Percentiles rank a stretch among this genome's conserved stretches.
Evolutionary conservation across 2,329 filamentous ascomycete genomes (phyloP).

Genomic region (Ophiostoma himal-ulmi): DNA sequence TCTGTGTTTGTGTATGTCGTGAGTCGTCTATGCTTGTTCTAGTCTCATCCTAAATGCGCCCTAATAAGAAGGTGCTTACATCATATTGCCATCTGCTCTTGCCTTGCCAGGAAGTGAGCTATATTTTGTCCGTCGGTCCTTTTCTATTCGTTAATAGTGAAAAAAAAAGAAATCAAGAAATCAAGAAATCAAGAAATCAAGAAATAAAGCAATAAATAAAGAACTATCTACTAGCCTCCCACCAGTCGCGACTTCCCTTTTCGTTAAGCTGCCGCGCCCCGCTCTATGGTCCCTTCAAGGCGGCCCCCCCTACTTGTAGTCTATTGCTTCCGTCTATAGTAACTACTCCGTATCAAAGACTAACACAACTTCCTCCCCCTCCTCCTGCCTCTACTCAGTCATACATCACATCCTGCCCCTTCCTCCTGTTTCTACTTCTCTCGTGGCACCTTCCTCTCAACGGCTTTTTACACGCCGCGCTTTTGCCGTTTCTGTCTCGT

Average conservation of each 20-base stretch:
- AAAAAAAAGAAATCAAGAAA: background rate
- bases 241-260: conserved; percentile 5
- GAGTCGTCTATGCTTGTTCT: no score
- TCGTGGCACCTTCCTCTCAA: background rate
- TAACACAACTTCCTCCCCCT: background rate
- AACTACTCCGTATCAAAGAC: background rate
- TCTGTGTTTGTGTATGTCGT: no score
- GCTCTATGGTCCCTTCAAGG: background rate
- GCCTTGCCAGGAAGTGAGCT: background rate
- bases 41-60: no score
- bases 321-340: background rate
- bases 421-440: background rate
- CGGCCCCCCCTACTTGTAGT: background rate
- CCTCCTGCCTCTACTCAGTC: background rate
- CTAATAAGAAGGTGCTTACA: background rate
- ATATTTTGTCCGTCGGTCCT: background rate
- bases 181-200: background rate
- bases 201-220: background rate
- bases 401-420: no score
- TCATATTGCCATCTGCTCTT: background rate
- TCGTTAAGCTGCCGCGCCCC: conserved; percentile 16
- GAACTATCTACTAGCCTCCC: background rate
- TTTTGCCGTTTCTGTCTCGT: background rate
- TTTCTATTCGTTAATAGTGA: background rate
- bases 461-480: background rate